A percentile compares a stretch with the other conserved stretches of the same genome.
Conservation (phyloP, 129 eudicot species). For the Logfia minima region DNA sequence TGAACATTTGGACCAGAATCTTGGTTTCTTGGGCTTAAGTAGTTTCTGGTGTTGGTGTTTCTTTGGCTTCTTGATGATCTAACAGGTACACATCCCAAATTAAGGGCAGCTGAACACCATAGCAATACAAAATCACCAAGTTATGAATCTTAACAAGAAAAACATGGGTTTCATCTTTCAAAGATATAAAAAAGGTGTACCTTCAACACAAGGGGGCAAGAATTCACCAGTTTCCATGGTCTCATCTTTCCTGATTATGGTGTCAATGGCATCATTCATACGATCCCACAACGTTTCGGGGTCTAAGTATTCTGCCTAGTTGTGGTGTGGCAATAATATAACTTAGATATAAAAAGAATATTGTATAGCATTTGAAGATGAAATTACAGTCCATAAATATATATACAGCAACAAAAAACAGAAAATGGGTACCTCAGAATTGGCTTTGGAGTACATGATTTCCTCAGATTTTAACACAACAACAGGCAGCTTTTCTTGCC, state of each 20-base stretch:
- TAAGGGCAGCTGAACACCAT: constrained; percentile 80
- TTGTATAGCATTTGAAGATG: background rate
- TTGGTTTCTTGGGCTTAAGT: constrained; percentile 59
- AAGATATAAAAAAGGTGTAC: constrained; percentile 39
- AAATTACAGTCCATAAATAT: background rate
- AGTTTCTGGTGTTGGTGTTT: constrained; percentile 64
- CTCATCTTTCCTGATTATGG: constrained; percentile 84
- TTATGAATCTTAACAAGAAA: background rate
- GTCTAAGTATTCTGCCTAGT: constrained; percentile 73
- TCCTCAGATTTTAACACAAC: constrained; percentile 89
- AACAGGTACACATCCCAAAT: constrained; percentile 81
- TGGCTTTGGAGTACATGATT: constrained; percentile 96
- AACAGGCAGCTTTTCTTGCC: constrained; percentile 89
- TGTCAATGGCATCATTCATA: constrained; percentile 79
- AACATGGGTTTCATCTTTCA: background rate
- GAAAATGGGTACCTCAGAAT: constrained; percentile 70
- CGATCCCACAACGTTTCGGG: constrained; percentile 83
- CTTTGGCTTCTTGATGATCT: constrained; percentile 87
- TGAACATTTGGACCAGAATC: constrained; percentile 40
- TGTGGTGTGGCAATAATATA: background rate
- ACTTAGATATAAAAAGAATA: background rate
- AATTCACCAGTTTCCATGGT: constrained; percentile 73
- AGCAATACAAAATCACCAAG: background rate
- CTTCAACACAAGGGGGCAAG: constrained; percentile 95
- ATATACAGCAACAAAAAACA: background rate